Evolutionary conservation across 306 rosid species (phyloP).

Genomic region (Astragalus glycyphyllos): DNA sequence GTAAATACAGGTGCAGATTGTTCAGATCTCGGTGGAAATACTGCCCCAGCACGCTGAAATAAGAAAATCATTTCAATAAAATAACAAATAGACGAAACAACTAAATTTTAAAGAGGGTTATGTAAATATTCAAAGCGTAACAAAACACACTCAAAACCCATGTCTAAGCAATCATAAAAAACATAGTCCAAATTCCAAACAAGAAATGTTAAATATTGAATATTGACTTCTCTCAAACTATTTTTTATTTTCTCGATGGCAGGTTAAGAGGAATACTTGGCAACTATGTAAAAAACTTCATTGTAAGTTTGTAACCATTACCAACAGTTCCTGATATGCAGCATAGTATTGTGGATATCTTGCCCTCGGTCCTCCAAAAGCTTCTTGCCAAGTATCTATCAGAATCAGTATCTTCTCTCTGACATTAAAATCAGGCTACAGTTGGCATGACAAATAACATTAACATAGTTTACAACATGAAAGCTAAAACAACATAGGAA

Average conservation of each 20-base stretch:
- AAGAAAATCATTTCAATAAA: constrained; percentile 38
- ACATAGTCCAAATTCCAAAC: background rate
- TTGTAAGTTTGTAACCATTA: constrained; percentile 39
- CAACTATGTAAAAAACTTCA: constrained; percentile 1
- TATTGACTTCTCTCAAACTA: constrained; percentile 9
- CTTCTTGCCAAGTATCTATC: constrained; percentile 99
- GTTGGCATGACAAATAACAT: constrained; percentile 48
- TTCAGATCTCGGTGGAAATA: constrained; percentile 89
- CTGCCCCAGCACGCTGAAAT: constrained; percentile 94
- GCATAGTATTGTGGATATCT: constrained; percentile 98
- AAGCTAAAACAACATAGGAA: constrained; percentile 33
- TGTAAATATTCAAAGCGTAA: constrained; percentile 8
- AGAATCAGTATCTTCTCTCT: constrained; percentile 88
- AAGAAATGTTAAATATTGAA: constrained; percentile 26
- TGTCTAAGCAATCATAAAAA: constrained; percentile 19
- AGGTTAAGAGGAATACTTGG: constrained; percentile 11
- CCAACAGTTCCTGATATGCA: constrained; percentile 95
- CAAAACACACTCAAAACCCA: constrained; percentile 16
- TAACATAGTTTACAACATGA: constrained; percentile 38
- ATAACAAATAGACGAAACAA: background rate
- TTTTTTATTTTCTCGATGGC: background rate
- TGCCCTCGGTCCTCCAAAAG: constrained; percentile 97
- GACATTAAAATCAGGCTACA: constrained; percentile 89
- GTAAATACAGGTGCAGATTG: constrained; percentile 88
- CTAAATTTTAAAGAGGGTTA: constrained; percentile 12